Evolutionary conservation across 768 basidiomycete genomes (phyloP), one percentile per base, ranked within the genome.

Genomic region (Strobilomyces dryophilus): DNA sequence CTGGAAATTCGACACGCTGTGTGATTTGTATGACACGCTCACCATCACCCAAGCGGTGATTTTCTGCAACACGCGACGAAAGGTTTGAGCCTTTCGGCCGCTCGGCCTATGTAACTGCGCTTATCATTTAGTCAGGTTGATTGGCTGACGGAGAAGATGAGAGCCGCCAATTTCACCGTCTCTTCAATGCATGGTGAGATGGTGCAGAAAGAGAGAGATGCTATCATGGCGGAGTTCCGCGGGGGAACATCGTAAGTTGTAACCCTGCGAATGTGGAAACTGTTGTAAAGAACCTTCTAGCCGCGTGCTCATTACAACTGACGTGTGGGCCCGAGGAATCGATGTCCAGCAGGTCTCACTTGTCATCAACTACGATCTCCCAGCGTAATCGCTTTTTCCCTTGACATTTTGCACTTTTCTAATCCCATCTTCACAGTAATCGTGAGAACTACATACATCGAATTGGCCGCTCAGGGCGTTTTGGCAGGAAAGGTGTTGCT

Each of bases 401-500:
- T 50, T 27, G n/a, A 45, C 14, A 50, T 56, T 45, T 24, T 15
- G 15, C 29, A 46, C 45, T 46, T 49, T 44, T 58, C 52, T 64
- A 37, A 66, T 50, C 37, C 29, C 42, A 37, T 29, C 40, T 50
- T 54, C 57, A 54, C 58, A 93, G 87, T 60, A 93, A 93, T 70
- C 91, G 91, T 79, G 95, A 98, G 82, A 98, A 99, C 73, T 99
- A 99, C 76, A 98, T 99, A 61, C 97, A 99, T 77, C 91, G 97
- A 67, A 98, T 98, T 68, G 97, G 97, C 72, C 93, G 97, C 57
- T 97, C 95, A 53, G 97, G 97, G 67, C 93, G 97, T 54, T 98
- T 98, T 76, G 97, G 97, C 62, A 81, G 97, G 63, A 99, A 99
- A 76, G 97, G 95, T 79, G 97, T 98, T 55, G 97, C 97, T 41